phyloP scores from a whole-genome alignment of 2,329 filamentous ascomycete species.

The Metarhizium anisopliae region DNA sequence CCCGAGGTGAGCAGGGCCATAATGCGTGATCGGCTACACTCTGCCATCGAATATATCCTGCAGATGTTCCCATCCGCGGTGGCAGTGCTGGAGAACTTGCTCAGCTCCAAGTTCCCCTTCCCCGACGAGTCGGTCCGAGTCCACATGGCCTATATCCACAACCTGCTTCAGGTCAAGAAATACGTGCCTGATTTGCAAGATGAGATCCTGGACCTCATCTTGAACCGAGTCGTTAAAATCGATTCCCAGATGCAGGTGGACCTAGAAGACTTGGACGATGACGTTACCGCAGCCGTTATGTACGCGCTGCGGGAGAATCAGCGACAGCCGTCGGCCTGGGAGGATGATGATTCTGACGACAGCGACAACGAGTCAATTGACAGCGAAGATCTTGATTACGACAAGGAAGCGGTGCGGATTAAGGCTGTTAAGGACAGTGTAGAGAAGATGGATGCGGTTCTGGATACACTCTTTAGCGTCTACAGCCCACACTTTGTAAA shows the following conservation, averaged over 20 bases:
- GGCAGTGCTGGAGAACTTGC: conserved; percentile 56
- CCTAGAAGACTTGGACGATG: conserved; percentile 85
- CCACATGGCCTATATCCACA: conserved; percentile 84
- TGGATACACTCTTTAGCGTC: conserved; percentile 79
- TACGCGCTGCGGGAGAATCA: conserved; percentile 31
- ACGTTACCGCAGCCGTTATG: conserved; percentile 66
- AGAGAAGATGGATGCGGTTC: conserved; percentile 81
- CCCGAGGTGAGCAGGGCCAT: conserved; percentile 51
- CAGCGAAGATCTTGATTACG: conserved; percentile 59
- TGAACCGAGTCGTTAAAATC: conserved; percentile 82
- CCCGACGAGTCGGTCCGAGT: conserved; percentile 65
- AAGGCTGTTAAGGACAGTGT: conserved; percentile 72
- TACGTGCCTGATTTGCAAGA: conserved; percentile 72
- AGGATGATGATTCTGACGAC: conserved; percentile 46
- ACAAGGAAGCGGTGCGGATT: conserved; percentile 53
- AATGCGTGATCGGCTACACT: conserved; percentile 68
- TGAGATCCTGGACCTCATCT: conserved; percentile 74
- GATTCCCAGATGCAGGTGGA: conserved; percentile 94
- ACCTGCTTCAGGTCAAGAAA: conserved; percentile 66
- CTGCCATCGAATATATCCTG: conserved; percentile 65
- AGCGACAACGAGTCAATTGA: conserved; percentile 64
- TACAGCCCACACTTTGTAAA: conserved; percentile 66
- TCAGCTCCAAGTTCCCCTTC: conserved; percentile 65
- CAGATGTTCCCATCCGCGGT: conserved; percentile 74
- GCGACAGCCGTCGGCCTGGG: conserved; percentile 22